Base-by-base conservation (phyloP, 805 yeast species). In the Schizosaccharomyces osmophilus region DNA sequence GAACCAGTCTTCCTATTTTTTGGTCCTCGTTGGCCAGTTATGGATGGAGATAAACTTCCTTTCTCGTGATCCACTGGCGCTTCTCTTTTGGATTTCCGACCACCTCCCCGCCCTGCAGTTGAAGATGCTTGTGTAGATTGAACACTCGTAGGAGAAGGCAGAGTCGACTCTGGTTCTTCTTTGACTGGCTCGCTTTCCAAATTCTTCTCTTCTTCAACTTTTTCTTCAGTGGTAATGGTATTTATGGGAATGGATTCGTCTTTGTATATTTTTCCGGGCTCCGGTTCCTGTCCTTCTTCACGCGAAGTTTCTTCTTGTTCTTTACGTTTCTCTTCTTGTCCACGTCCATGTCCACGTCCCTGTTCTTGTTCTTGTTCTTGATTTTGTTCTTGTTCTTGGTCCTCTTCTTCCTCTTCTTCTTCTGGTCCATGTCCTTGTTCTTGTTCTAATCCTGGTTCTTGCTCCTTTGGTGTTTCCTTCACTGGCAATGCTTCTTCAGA, bases 161-260 rank as follows among this genome's bases (percentile, higher is more conserved):
- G 61, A 13, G 69, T 63, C 0, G 68, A 62, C 59, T 69, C 63
- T 65, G 64, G 63, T 51, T 59, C 59, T 59, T 63, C 55, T 15
- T n/a, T 55, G 4, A 32, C 31, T 73, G 6, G 73, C 75, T 48
- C 75, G 66, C 59, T 72, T 73, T 57, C 74, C 70, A 62, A 69
- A 72, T 24, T 55, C 41, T 22, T 6, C 11, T 32, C 31, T 17
- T 59, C 29, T 9, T 48, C 55, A 15, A 11, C 51, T 8, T 4
- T 57, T 36, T 42, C 42, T 15, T 60, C 55, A 13, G 19, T 58
- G 15, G 39, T n/a, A 48, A 11, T 13, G 41, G 41, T 36, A 36
- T 36, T 13, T 6, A 11, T 36, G 4, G 41, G 41, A 36, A 36
- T 36, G 13, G 41, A 36, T 36, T 36, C 41, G 13, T 36, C 41